Evolutionary conservation across 2,329 filamentous ascomycete genomes (phyloP).

Genomic region (Aureobasidium sp.): DNA sequence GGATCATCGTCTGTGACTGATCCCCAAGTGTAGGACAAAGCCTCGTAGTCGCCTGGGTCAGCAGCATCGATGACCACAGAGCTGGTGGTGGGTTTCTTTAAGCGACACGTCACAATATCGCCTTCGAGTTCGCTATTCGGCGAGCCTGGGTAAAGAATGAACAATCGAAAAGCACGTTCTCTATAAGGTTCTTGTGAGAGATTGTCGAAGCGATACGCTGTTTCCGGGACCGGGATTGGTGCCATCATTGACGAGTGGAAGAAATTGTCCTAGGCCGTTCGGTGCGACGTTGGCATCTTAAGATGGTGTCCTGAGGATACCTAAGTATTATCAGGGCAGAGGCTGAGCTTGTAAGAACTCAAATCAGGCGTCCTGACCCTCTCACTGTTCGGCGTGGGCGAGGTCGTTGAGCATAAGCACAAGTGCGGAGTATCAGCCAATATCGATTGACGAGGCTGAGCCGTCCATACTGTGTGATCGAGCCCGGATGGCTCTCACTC

Average conservation of each 20-base stretch:
- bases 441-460: neutral
- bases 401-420: neutral
- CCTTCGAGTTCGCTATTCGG: neutral
- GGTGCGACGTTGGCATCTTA: neutral
- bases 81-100: neutral
- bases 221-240: neutral
- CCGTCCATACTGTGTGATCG: neutral
- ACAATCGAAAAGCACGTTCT: neutral
- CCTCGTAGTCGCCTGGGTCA: conserved; percentile 10
- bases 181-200: neutral
- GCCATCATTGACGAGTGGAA: neutral
- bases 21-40: conserved; percentile 16
- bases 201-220: neutral
- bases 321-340: neutral
- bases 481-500: no score
- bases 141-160: neutral
- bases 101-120: neutral
- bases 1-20: conserved; percentile 1
- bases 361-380: neutral
- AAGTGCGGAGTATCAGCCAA: neutral
- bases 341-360: neutral
- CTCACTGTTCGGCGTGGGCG: neutral
- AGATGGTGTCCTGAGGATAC: neutral
- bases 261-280: neutral
- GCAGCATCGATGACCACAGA: neutral